phyloP scores from a whole-genome alignment of 208 protist species.

The Lotmaria passim region DNA sequence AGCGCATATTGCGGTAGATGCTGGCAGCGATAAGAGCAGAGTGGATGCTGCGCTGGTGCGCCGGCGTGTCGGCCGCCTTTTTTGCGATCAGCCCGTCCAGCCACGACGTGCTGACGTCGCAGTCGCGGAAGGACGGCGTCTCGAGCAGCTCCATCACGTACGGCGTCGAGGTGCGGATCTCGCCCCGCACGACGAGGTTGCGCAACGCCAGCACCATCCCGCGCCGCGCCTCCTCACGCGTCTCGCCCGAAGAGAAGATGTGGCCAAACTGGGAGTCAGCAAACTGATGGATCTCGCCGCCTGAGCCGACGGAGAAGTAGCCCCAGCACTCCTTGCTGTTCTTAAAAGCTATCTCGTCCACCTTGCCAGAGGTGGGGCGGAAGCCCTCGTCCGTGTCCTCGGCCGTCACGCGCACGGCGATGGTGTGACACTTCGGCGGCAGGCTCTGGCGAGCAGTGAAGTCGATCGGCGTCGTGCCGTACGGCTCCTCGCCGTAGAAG shows the following conservation, averaged over 20 bases:
- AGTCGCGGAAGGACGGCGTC: conserved; percentile 78
- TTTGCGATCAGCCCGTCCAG: conserved; percentile 83
- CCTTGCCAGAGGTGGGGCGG: conserved; percentile 94
- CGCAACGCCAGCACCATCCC: conserved; percentile 93
- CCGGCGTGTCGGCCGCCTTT: conserved; percentile 48
- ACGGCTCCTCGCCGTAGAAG: conserved; percentile 91
- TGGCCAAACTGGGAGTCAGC: conserved; percentile 99
- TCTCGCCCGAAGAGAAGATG: conserved; percentile 95
- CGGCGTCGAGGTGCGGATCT: conserved; percentile 96
- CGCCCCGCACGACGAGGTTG: conserved; percentile 95
- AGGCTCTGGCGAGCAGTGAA: conserved; percentile 66
- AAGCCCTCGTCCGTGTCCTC: conserved; percentile 97
- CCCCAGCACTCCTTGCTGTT: conserved; percentile 97
- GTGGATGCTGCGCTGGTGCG: conserved; percentile 65
- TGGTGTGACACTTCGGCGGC: conserved; percentile 92
- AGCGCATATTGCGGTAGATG: conserved; percentile 66
- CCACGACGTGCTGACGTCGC: conserved; percentile 87
- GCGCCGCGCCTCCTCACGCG: conserved; percentile 93
- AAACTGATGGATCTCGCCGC: conserved; percentile 93
- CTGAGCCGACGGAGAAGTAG: conserved; percentile 96
- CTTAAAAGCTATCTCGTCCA: conserved; percentile 96
- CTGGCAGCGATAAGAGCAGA: conserved; percentile 75
- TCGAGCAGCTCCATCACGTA: conserved; percentile 94
- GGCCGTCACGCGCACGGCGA: conserved; percentile 97
- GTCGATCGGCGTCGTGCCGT: conserved; percentile 84